Evolutionary conservation across 805 yeast species (phyloP).

Genomic region (Candida wancherniae): DNA sequence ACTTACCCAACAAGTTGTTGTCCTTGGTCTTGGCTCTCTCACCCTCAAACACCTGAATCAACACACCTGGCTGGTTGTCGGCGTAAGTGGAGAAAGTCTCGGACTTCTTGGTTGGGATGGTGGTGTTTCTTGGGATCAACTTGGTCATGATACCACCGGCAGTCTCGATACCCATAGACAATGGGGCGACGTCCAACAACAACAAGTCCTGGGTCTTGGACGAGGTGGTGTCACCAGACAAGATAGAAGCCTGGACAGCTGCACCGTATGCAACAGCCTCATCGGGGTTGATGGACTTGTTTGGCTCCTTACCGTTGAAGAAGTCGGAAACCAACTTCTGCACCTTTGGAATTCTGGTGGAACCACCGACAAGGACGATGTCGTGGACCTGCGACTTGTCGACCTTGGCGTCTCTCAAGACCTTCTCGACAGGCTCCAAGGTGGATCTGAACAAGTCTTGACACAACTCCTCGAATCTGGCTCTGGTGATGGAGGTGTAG

Average conservation of each 20-base stretch:
- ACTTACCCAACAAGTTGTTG: constrained; percentile 94
- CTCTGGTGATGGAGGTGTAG: constrained; percentile 43
- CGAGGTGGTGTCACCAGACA: constrained; percentile 62
- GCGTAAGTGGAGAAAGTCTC: constrained; percentile 96
- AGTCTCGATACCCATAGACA: constrained; percentile 95
- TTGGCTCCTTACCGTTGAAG: constrained; percentile 45
- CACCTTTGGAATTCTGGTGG: constrained; percentile 48
- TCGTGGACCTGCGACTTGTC: constrained; percentile 44
- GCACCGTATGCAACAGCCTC: constrained; percentile 61
- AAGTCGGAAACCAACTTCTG: constrained; percentile 43
- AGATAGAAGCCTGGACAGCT: constrained; percentile 98
- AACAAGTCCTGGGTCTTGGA: constrained; percentile 84
- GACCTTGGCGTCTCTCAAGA: constrained; percentile 41
- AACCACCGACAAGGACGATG: constrained; percentile 47
- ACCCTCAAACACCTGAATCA: constrained; percentile 97
- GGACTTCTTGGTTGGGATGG: constrained; percentile 96
- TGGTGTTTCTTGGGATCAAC: constrained; percentile 96
- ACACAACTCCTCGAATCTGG: constrained; percentile 46
- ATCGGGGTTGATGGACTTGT: constrained; percentile 47
- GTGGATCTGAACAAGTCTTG: constrained; percentile 42
- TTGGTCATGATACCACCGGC: constrained; percentile 99
- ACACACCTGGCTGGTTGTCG: constrained; percentile 98
- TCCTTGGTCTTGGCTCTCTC: constrained; percentile 96
- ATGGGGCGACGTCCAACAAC: constrained; percentile 94
- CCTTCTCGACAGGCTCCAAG: constrained; percentile 45